Evolutionary conservation across 1,284 basidiomycete species (phyloP).

Genomic region (Neotropicomus parvogracilis): DNA sequence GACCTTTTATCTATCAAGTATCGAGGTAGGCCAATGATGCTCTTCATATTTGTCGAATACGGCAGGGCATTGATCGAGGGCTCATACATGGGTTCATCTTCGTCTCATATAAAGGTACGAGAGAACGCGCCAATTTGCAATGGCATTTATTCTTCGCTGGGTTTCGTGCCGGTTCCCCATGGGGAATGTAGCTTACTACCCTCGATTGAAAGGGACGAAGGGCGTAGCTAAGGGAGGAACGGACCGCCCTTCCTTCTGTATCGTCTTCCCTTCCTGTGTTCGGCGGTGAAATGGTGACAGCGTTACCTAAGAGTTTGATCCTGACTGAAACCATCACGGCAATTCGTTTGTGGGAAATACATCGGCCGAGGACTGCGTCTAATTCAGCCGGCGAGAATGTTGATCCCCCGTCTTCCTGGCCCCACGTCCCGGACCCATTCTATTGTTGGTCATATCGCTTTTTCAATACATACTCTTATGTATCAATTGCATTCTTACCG

Average conservation of each 20-base stretch:
- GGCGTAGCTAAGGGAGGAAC: not conserved
- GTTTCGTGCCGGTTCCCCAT: not conserved
- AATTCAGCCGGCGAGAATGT: not conserved
- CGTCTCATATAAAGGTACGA: not conserved
- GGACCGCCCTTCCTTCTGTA: not conserved
- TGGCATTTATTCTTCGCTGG: not conserved
- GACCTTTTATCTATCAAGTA: not conserved
- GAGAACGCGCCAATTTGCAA: conserved; percentile 5
- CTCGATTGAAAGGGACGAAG: not conserved
- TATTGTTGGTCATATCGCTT: not conserved
- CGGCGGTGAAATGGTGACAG: not conserved
- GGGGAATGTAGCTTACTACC: not conserved
- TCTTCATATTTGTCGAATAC: not conserved
- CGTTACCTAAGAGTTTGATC: conserved; percentile 4
- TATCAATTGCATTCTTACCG: too few relatives aligned
- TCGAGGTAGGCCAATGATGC: too few relatives aligned
- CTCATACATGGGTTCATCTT: not conserved
- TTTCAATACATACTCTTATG: not conserved
- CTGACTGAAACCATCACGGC: not conserved
- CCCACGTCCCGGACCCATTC: not conserved
- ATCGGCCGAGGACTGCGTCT: not conserved
- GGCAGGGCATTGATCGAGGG: conserved; percentile 7
- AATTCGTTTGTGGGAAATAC: not conserved
- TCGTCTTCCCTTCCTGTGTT: not conserved
- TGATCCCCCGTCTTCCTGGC: too few relatives aligned